These are phyloP conservation scores for Ampelocalamus luodianensis DNA, from an alignment of 176 grass and related monocot species.

Conservation along the genomic window DNA sequence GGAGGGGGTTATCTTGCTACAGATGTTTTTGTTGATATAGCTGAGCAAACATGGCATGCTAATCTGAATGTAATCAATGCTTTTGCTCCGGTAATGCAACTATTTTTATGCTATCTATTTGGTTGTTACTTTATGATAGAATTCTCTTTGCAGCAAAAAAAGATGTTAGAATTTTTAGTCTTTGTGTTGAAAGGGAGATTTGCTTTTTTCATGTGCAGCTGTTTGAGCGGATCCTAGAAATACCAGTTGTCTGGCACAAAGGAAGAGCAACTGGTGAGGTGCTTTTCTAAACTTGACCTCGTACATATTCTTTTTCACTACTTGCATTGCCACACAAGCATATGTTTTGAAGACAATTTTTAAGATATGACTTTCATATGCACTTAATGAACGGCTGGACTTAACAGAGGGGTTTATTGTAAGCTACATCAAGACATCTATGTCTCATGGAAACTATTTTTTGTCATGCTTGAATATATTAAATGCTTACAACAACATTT, in stretches of 20 bases:
- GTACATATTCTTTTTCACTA: constrained; percentile 29
- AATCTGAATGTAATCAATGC: constrained; percentile 79
- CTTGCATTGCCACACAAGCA: constrained; percentile 21
- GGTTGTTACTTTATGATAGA: background rate
- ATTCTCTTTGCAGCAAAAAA: constrained; percentile 6
- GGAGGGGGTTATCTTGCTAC: constrained; percentile 87
- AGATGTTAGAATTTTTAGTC: constrained; percentile 29
- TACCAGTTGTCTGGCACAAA: constrained; percentile 80
- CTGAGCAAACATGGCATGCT: constrained; percentile 96
- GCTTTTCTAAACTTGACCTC: constrained; percentile 63
- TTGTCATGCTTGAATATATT: constrained; percentile 19
- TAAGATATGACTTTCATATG: constrained; percentile 31
- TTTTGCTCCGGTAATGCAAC: constrained; percentile 83
- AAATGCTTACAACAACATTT: constrained; percentile 24
- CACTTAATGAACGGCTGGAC: constrained; percentile 26
- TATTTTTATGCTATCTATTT: constrained; percentile 32
- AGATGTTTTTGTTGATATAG: constrained; percentile 95
- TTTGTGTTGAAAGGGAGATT: constrained; percentile 34
- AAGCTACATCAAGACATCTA: constrained; percentile 24
- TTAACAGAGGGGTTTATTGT: constrained; percentile 20
- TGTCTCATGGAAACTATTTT: constrained; percentile 35
- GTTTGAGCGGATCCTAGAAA: constrained; percentile 88
- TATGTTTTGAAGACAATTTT: constrained; percentile 28
- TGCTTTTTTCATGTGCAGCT: constrained; percentile 63
- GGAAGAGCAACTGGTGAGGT: constrained; percentile 99